phyloP scores from a whole-genome alignment of 2,329 filamentous ascomycete genomes.

The Xylariaceae sp. region DNA sequence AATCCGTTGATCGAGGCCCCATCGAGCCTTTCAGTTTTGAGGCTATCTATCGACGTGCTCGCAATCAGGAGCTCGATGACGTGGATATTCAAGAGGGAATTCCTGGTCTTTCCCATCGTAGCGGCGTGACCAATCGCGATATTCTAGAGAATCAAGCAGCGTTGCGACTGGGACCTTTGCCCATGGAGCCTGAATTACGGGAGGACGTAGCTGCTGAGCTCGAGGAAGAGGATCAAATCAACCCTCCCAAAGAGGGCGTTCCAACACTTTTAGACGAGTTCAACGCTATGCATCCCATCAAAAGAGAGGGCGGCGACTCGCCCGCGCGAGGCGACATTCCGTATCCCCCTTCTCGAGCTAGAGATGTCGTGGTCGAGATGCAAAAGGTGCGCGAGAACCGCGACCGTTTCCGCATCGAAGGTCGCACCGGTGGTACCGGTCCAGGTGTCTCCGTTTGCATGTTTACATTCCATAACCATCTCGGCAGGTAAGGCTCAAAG shows the following conservation, averaged over 20 bases:
- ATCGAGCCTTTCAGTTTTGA: conserved; percentile 60
- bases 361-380: conserved; percentile 91
- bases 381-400: conserved; percentile 90
- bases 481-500: conserved; percentile 63
- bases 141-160: conserved; percentile 50
- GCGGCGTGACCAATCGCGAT: conserved; percentile 56
- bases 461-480: conserved; percentile 97
- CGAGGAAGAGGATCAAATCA: conserved; percentile 74
- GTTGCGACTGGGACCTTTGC: conserved; percentile 73
- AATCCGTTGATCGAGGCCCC: conserved; percentile 54
- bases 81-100: conserved; percentile 61
- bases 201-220: conserved; percentile 84
- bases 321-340: conserved; percentile 76
- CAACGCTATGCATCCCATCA: conserved; percentile 70
- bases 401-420: conserved; percentile 84
- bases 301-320: conserved; percentile 84
- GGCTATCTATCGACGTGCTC: conserved; percentile 53
- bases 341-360: conserved; percentile 77
- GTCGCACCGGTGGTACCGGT: conserved; percentile 75
- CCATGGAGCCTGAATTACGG: conserved; percentile 76
- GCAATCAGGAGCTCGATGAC: conserved; percentile 58
- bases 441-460: conserved; percentile 85
- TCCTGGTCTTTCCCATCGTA: conserved; percentile 50
- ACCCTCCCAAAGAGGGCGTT: conserved; percentile 66
- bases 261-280: conserved; percentile 79